A percentile compares a stretch with the other conserved stretches of the same genome.
phyloP scores from a whole-genome alignment of 495 filamentous ascomycete genomes.

The Podospora australis region DNA sequence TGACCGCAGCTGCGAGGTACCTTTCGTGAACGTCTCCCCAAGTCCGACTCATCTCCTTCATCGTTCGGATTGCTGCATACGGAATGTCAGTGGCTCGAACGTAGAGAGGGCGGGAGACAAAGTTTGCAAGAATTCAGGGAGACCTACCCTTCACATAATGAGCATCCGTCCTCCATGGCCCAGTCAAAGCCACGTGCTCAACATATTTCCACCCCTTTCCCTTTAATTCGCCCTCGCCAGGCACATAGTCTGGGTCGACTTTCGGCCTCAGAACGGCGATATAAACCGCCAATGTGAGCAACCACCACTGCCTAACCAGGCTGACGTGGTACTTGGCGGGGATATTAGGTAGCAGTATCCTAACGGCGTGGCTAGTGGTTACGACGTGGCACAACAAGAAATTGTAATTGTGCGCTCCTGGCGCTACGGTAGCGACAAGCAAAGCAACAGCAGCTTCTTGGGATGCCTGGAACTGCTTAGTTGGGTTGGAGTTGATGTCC shows the following conservation, averaged over 20 bases:
- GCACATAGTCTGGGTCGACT: slow-evolving; percentile 58
- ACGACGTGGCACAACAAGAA: slow-evolving; percentile 80
- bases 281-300: slow-evolving; percentile 72
- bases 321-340: slow-evolving; percentile 64
- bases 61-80: slow-evolving; percentile 54
- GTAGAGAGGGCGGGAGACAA: too few species aligned
- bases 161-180: slow-evolving; percentile 59
- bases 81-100: too few species aligned
- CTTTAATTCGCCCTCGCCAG: slow-evolving; percentile 55
- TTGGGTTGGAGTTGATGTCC: slow-evolving; percentile 52
- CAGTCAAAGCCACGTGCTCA: slow-evolving; percentile 58
- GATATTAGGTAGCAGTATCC: slow-evolving; percentile 74
- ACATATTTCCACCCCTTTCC: slow-evolving; percentile 73
- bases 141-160: slow-evolving; percentile 70
- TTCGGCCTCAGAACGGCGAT: slow-evolving; percentile 65
- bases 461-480: slow-evolving; percentile 66
- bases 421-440: slow-evolving; percentile 54
- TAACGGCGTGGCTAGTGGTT: slow-evolving; percentile 79
- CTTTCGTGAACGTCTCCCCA: slow-evolving; percentile 78
- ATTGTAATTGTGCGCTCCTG: slow-evolving; percentile 62
- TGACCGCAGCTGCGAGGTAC: slow-evolving; percentile 72
- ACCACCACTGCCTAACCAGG: slow-evolving; percentile 81
- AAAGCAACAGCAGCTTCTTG: slow-evolving; percentile 70
- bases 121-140: too few species aligned
- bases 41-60: slow-evolving; percentile 66